phyloP scores from a whole-genome alignment of 1,284 basidiomycete species.

The Malassezia vespertilionis region DNA sequence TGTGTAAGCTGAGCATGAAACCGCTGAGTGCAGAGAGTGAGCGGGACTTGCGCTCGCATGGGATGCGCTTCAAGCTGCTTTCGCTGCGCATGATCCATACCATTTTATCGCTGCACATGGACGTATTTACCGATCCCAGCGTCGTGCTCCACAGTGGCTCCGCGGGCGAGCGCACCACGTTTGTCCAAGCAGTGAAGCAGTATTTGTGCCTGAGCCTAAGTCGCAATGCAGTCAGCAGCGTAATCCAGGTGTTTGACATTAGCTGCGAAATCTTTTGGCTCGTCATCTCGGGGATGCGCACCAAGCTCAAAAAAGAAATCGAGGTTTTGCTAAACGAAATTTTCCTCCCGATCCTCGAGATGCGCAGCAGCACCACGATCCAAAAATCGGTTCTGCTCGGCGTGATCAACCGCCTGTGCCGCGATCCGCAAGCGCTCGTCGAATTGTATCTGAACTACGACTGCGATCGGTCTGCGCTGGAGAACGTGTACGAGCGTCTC shows the following conservation, averaged over 20 bases:
- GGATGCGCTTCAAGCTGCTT: slow-evolving; percentile 46
- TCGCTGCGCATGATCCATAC: slow-evolving; percentile 41
- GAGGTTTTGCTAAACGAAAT: slow-evolving; percentile 97
- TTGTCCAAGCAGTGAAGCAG: slow-evolving; percentile 48
- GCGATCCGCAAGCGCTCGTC: slow-evolving; percentile 44
- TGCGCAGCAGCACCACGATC: slow-evolving; percentile 87
- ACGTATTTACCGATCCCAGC: slow-evolving; percentile 38
- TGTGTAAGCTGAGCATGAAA: slow-evolving; percentile 48
- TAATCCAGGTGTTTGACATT: slow-evolving; percentile 93
- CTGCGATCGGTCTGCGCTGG: slow-evolving; percentile 44
- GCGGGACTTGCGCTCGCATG: slow-evolving; percentile 43
- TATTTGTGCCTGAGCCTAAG: slow-evolving; percentile 74
- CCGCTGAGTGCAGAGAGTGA: slow-evolving; percentile 42
- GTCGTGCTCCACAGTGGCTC: slow-evolving; percentile 42
- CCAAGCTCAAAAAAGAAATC: slow-evolving; percentile 99
- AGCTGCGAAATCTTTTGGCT: slow-evolving; percentile 98
- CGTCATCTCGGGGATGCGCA: slow-evolving; percentile 80
- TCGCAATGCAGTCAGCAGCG: slow-evolving; percentile 86
- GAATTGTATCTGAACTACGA: slow-evolving; percentile 48
- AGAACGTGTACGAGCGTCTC: slow-evolving; percentile 47
- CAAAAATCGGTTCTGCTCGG: slow-evolving; percentile 50
- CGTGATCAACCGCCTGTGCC: slow-evolving; percentile 35
- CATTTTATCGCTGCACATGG: slow-evolving; percentile 40
- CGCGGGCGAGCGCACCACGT: slow-evolving; percentile 43
- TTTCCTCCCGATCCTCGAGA: slow-evolving; percentile 95